phyloP scores from a whole-genome alignment of 345 rosid genomes.

The Salix suchowensis region DNA sequence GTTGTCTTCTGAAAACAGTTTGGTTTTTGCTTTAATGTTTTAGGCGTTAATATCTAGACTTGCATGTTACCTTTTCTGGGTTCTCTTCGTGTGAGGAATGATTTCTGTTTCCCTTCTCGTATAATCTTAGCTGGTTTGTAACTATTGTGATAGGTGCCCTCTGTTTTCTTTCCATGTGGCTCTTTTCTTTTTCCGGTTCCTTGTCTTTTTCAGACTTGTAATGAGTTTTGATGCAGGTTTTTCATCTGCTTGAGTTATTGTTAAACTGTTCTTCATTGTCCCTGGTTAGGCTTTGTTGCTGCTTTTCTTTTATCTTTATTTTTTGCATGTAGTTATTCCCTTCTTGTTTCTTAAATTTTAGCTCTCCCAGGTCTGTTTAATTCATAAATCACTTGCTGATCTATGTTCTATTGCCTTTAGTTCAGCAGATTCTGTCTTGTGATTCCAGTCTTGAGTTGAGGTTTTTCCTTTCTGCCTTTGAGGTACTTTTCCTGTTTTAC shows the following conservation, averaged over 20 bases:
- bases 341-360: not conserved
- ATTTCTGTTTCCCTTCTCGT: constrained; percentile 24
- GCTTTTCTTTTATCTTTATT: not conserved
- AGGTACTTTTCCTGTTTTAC: not conserved
- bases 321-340: not conserved
- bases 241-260: constrained; percentile 28
- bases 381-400: not conserved
- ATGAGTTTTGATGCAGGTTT: constrained; percentile 26
- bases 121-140: constrained; percentile 23
- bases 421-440: not conserved
- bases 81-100: constrained; percentile 27
- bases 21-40: constrained; percentile 10
- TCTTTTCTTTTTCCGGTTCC: constrained; percentile 7
- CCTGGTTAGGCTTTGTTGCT: constrained; percentile 3
- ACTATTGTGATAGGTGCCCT: constrained; percentile 3
- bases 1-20: constrained; percentile 17
- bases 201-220: constrained; percentile 15
- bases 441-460: not conserved
- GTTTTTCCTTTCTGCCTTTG: not conserved
- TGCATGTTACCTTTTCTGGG: constrained; percentile 24
- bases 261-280: not conserved
- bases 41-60: constrained; percentile 1
- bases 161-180: constrained; percentile 22
- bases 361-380: constrained; percentile 7
- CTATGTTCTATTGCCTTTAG: not conserved